Conservation (phyloP, 2,329 filamentous ascomycete species). For the Stachybotrys echinatus region DNA sequence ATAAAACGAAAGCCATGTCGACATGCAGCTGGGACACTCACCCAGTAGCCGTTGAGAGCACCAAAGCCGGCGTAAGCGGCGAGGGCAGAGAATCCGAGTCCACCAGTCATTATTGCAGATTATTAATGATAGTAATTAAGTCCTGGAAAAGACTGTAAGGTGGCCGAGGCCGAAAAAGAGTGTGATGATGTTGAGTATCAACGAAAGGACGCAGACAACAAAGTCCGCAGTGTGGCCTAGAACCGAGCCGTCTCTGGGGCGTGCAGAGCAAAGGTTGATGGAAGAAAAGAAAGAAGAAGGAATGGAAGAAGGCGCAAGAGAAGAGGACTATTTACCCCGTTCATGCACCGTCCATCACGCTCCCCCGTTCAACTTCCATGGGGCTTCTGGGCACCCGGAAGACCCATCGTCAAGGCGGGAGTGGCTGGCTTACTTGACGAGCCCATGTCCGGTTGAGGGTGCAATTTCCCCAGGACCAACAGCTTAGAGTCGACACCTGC, state of each 20-base stretch:
- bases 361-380: background rate
- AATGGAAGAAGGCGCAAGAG: constrained; percentile 16
- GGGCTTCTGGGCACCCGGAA: background rate
- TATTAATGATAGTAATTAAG: constrained; percentile 7
- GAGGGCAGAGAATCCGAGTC: constrained; percentile 16
- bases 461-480: background rate
- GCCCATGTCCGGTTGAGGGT: background rate
- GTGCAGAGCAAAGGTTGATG: constrained; percentile 17
- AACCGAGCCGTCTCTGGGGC: constrained; percentile 22
- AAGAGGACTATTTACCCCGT: constrained; percentile 2
- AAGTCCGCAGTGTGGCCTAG: constrained; percentile 25
- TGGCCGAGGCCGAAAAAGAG: constrained; percentile 28
- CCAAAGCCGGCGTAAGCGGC: constrained; percentile 15
- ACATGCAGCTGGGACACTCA: constrained; percentile 9
- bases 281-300: constrained; percentile 19
- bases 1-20: background rate
- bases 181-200: constrained; percentile 22
- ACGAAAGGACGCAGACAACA: constrained; percentile 35
- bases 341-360: background rate
- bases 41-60: constrained; percentile 36
- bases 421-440: background rate
- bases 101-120: constrained; percentile 13
- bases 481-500: too few species aligned
- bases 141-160: constrained; percentile 22
- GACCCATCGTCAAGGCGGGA: background rate